These are phyloP conservation scores for Epichloe elymi DNA, from an alignment of 2,329 filamentous ascomycete genomes.

Conservation along the genomic window DNA sequence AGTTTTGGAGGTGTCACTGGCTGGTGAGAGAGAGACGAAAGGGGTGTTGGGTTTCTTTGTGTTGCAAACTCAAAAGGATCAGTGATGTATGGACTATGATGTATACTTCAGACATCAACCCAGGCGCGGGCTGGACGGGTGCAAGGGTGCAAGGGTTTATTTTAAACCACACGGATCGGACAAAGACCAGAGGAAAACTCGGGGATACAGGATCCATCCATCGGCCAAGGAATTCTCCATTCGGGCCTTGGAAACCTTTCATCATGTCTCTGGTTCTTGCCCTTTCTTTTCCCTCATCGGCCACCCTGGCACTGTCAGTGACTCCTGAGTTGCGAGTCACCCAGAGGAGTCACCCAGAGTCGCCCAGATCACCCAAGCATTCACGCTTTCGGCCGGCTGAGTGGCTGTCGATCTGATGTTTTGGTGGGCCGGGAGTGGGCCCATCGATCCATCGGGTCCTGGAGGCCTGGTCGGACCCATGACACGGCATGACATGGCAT, in stretches of 20 bases:
- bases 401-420: constrained; percentile 3
- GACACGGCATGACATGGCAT: background rate
- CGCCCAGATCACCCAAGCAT: background rate
- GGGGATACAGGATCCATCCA: background rate
- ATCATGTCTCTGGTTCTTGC: background rate
- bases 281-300: no score
- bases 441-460: background rate
- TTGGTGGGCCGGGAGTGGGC: background rate
- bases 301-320: no score
- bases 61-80: background rate
- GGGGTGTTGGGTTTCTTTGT: background rate
- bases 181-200: background rate
- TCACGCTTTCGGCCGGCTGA: constrained; percentile 1
- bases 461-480: background rate
- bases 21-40: background rate
- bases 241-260: background rate
- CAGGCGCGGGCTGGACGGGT: background rate
- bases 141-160: background rate
- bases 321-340: no score
- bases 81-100: background rate
- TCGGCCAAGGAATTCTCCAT: constrained; percentile 1
- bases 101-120: background rate
- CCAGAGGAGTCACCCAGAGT: background rate
- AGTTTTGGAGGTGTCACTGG: background rate
- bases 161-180: background rate